Conservation (phyloP, 2,329 filamentous ascomycete species). For the Coniochaeta ligniaria region DNA sequence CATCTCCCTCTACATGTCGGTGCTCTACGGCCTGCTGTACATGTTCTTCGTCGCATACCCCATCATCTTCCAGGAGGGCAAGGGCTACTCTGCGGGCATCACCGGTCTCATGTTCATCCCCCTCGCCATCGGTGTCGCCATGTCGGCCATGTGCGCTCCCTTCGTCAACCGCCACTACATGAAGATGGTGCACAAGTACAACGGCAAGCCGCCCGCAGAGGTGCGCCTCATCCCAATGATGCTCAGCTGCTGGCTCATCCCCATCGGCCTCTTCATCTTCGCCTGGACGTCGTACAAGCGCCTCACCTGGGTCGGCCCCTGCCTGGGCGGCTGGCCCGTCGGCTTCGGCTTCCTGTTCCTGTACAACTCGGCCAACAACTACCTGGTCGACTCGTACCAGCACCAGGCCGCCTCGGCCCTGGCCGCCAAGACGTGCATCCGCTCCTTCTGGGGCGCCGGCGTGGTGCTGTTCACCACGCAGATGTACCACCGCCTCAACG, state of each 20-base stretch:
- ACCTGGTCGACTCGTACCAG: conserved; percentile 58
- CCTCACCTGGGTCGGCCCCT: conserved; percentile 65
- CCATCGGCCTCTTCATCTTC: conserved; percentile 51
- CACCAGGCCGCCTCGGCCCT: conserved; percentile 74
- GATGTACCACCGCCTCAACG: conserved; percentile 67
- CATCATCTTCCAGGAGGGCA: conserved; percentile 69
- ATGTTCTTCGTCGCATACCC: conserved; percentile 71
- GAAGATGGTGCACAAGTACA: conserved; percentile 50
- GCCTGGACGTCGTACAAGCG: conserved; percentile 56
- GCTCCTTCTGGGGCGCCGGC: conserved; percentile 72
- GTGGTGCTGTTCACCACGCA: conserved; percentile 75
- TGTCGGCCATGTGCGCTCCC: conserved; percentile 60
- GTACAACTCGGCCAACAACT: conserved; percentile 74
- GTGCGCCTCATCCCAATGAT: conserved; percentile 77
- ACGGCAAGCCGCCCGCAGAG: conserved; percentile 71
- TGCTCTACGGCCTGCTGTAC: conserved; percentile 68
- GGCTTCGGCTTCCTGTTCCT: conserved; percentile 80
- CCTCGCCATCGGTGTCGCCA: conserved; percentile 66
- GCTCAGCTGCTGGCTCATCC: conserved; percentile 65
- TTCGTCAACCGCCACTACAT: conserved; percentile 79
- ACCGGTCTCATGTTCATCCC: conserved; percentile 87
- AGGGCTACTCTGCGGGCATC: conserved; percentile 66
- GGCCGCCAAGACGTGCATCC: conserved; percentile 73
- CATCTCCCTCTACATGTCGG: conserved; percentile 78
- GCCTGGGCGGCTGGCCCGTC: conserved; percentile 62